Base-by-base conservation (phyloP, 345 rosid species). In the Corymbia maculata region DNA sequence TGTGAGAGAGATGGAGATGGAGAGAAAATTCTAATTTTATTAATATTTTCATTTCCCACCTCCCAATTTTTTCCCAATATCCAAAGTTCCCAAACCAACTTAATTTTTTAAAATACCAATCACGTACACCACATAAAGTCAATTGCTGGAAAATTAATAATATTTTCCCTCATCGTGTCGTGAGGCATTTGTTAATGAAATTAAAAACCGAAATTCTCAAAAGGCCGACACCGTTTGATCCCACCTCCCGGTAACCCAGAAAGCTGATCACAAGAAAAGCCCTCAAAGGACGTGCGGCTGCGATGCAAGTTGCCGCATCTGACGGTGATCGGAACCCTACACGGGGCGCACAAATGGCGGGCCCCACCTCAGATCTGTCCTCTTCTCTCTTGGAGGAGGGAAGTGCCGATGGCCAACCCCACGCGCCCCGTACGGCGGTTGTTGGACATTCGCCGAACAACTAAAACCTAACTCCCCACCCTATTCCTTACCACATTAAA, bases 231-330 rank as follows among this genome's bases (percentile, higher is more conserved):
- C 66, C 66, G 59, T 45, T 86, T 16, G n/a, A n/a, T 15, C 44
- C 45, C 59, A 51, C 14, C 85, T 30, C 61, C 68, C 22, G 59
- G 22, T 44, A 36, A 70, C 32, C 36, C 21, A 75, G 84, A 75
- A 75, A 75, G 49, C 49, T 6, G 8, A 21, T 75, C 49, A 75
- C 15, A 21, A 86, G 66, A 51, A 80, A 61, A 28, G 64, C 19
- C 88, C 53, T 92, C 52, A 90, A 89, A 44, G 52, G 85, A 88
- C 89, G 92, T 92, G 94, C 90, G 92, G 93, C 61, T 86, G 26
- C 85, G 95, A 94, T 93, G 93, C 90, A 89, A 59, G 88, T 87
- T 45, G 24, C 90, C 91, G 91, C 93, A 93, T 94, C 95, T 87
- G 92, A 92, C 93, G 95, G 95, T 92, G 88, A 11, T 49, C 87